A percentile compares a stretch with the other conserved stretches of the same genome.
These are phyloP conservation scores for Euphorbia tirucalli DNA, from an alignment of 345 rosid genomes.

Conservation along the genomic window DNA sequence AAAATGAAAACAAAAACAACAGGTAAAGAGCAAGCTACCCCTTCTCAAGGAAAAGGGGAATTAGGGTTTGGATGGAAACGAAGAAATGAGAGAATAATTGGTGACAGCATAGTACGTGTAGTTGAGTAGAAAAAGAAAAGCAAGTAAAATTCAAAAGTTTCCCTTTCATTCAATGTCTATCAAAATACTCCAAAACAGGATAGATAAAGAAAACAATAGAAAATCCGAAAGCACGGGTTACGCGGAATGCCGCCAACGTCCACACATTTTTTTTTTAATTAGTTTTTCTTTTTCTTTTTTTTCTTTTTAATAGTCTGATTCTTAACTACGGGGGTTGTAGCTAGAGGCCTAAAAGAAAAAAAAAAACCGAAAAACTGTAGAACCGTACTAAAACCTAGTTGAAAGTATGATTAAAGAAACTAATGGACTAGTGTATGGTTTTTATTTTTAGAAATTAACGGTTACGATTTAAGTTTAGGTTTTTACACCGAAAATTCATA, in stretches of 20 bases:
- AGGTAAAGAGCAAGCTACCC: background rate
- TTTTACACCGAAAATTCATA: too few species aligned
- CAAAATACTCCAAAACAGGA: background rate
- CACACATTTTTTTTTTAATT: background rate
- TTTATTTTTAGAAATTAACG: too few species aligned
- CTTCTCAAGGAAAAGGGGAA: background rate
- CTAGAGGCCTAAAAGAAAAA: too few species aligned
- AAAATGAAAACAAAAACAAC: background rate
- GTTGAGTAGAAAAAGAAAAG: background rate
- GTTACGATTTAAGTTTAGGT: too few species aligned
- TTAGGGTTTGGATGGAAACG: background rate
- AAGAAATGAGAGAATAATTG: background rate
- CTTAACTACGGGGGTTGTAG: too few species aligned
- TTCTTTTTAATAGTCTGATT: too few species aligned
- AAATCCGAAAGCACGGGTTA: slow-evolving; percentile 32
- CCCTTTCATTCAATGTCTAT: background rate
- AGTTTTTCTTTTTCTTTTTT: too few species aligned
- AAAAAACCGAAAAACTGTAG: too few species aligned
- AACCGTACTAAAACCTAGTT: too few species aligned
- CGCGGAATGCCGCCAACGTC: slow-evolving; percentile 49
- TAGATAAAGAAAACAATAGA: background rate
- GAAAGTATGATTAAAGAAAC: too few species aligned
- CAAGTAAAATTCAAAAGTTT: background rate
- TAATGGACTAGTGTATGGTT: too few species aligned
- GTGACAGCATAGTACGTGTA: background rate